Conservation (phyloP, 495 filamentous ascomycete genomes). For the Jackrogersella multiformis region DNA sequence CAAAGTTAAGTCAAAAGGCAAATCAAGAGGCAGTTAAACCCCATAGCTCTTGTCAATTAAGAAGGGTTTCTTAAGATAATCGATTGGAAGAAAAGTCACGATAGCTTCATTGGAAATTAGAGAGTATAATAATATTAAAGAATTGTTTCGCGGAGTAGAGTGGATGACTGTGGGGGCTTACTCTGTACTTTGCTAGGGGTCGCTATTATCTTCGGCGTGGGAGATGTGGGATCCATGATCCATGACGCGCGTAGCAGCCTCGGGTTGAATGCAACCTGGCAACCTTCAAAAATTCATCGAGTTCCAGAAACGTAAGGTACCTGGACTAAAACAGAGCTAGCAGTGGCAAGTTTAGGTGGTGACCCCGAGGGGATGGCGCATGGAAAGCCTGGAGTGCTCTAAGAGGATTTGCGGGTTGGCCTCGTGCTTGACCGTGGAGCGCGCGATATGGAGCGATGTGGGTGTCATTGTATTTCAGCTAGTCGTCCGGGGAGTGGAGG, state of each 20-base stretch:
- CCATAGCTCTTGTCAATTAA: too few species aligned
- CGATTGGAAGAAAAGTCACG: conserved; percentile 12
- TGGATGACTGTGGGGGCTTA: conserved; percentile 21
- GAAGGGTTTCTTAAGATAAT: background rate
- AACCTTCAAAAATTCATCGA: conserved; percentile 7
- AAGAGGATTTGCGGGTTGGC: conserved; percentile 33
- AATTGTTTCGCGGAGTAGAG: background rate
- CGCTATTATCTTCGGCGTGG: conserved; percentile 5
- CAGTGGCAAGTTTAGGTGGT: conserved; percentile 6
- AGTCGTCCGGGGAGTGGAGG: conserved; percentile 34
- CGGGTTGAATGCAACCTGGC: conserved; percentile 24
- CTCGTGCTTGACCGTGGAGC: conserved; percentile 36
- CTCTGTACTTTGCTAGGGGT: background rate
- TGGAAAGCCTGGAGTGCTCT: conserved; percentile 37
- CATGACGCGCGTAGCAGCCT: conserved; percentile 31
- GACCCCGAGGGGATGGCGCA: conserved; percentile 33
- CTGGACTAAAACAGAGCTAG: conserved; percentile 9
- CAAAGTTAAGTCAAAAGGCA: too few species aligned
- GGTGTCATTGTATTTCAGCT: conserved; percentile 3
- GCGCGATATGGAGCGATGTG: conserved; percentile 25
- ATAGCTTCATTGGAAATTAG: conserved; percentile 16
- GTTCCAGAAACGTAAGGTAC: conserved; percentile 25
- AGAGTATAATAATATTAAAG: conserved; percentile 1
- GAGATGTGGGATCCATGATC: conserved; percentile 10
- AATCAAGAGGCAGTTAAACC: too few species aligned